Evolutionary conservation across 345 rosid species (phyloP).

Genomic region (Eutrema yunnanense): DNA sequence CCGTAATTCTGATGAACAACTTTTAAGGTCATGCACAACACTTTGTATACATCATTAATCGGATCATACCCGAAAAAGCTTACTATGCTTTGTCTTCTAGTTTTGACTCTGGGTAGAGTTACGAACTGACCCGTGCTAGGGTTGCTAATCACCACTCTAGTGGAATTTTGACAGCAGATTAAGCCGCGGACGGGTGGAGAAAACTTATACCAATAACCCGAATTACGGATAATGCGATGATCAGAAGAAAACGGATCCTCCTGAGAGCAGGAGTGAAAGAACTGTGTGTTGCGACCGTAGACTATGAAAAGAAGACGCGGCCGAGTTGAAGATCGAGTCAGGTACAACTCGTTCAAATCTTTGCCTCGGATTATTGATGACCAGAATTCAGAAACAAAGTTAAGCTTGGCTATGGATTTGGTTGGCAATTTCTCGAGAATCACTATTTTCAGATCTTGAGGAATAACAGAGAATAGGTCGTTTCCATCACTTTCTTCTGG

Average conservation of each 20-base stretch:
- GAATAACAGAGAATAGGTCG: neutral
- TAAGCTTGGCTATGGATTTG: neutral
- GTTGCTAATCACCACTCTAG: neutral
- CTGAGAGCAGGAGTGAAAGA: neutral
- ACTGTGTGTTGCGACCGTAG: neutral
- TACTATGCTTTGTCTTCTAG: neutral
- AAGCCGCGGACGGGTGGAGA: neutral
- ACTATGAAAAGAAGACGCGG: neutral
- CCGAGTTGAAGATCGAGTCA: neutral
- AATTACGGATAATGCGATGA: too few relatives aligned
- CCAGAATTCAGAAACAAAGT: neutral
- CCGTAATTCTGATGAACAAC: neutral
- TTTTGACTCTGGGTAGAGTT: neutral
- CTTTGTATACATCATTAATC: neutral
- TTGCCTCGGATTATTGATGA: neutral
- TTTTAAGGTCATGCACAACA: neutral
- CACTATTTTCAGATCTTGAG: neutral
- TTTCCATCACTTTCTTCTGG: too few relatives aligned
- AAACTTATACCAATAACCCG: rapidly evolving
- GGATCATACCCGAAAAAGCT: neutral
- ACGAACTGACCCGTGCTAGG: neutral
- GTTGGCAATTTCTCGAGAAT: neutral
- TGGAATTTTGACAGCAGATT: neutral
- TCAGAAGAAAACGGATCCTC: neutral
- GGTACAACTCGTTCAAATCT: neutral